A percentile compares a stretch with the other conserved stretches of the same genome.
phyloP scores from a whole-genome alignment of 2,329 filamentous ascomycete species.

The Fusarium equiseti region DNA sequence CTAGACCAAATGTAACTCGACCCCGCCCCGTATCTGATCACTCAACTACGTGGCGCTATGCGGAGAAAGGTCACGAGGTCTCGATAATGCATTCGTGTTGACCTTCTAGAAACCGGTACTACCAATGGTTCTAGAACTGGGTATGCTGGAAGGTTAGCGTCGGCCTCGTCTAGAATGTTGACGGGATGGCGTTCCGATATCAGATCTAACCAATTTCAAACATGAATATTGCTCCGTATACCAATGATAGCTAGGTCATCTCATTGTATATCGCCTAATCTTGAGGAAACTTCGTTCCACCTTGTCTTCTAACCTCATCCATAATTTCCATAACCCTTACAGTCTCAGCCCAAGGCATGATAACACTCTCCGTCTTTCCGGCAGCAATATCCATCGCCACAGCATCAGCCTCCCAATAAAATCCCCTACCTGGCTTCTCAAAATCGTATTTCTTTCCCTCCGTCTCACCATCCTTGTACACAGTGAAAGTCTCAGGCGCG shows the following conservation, averaged over 20 bases:
- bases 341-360: constrained; percentile 62
- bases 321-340: constrained; percentile 60
- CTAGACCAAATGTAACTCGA: background rate
- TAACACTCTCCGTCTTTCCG: constrained; percentile 53
- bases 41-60: constrained; percentile 19
- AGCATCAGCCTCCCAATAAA: constrained; percentile 60
- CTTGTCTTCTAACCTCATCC: constrained; percentile 59
- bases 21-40: background rate
- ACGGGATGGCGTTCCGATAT: constrained; percentile 38
- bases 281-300: constrained; percentile 48
- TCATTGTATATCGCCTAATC: constrained; percentile 22
- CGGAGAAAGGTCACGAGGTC: constrained; percentile 29
- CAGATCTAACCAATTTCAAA: too few relatives aligned
- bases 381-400: constrained; percentile 56
- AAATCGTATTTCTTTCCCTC: constrained; percentile 54
- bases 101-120: constrained; percentile 11
- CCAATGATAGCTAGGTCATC: too few relatives aligned
- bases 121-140: constrained; percentile 10
- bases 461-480: constrained; percentile 47
- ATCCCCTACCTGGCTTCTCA: constrained; percentile 53
- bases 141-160: constrained; percentile 8
- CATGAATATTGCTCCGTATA: too few relatives aligned
- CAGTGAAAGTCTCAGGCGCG: constrained; percentile 52
- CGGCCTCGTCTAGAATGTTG: background rate
- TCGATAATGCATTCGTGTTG: constrained; percentile 23